phyloP scores from a whole-genome alignment of 2,329 filamentous ascomycete genomes.

The Aspergillus ochraceoroseus region DNA sequence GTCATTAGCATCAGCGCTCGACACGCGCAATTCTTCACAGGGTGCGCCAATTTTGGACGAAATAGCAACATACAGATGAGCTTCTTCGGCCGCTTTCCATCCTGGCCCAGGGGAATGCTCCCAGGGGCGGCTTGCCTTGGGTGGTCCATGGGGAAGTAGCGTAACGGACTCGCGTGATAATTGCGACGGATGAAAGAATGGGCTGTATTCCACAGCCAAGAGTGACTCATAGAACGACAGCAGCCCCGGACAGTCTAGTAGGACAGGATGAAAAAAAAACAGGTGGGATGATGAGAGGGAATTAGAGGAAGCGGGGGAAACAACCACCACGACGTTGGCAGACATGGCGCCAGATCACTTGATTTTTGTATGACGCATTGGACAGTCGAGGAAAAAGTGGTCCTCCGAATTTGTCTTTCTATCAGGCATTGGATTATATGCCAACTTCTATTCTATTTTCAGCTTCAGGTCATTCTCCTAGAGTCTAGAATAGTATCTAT shows the following conservation, averaged over 20 bases:
- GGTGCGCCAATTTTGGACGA: too few relatives aligned
- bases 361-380: slow-evolving; percentile 2
- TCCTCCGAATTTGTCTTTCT: too few relatives aligned
- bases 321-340: too few relatives aligned
- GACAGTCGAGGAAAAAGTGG: too few relatives aligned
- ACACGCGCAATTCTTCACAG: too few relatives aligned
- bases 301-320: slow-evolving; percentile 1
- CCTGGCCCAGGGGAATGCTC: too few relatives aligned
- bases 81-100: slow-evolving; percentile 15
- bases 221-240: slow-evolving; percentile 3
- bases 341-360: background rate
- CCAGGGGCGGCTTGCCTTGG: slow-evolving; percentile 1
- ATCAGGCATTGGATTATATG: too few relatives aligned
- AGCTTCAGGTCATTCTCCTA: too few relatives aligned
- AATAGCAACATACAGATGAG: slow-evolving; percentile 8
- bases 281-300: slow-evolving; percentile 1
- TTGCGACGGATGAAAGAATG: background rate
- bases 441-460: too few relatives aligned
- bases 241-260: background rate
- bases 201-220: background rate
- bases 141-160: slow-evolving; percentile 5
- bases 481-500: too few relatives aligned
- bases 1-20: too few relatives aligned
- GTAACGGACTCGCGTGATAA: background rate
- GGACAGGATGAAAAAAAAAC: background rate